These are phyloP conservation scores for Umbelopsis ramanniana DNA, from an alignment of 192 early-diverging fungal species.

Conservation along the genomic window DNA sequence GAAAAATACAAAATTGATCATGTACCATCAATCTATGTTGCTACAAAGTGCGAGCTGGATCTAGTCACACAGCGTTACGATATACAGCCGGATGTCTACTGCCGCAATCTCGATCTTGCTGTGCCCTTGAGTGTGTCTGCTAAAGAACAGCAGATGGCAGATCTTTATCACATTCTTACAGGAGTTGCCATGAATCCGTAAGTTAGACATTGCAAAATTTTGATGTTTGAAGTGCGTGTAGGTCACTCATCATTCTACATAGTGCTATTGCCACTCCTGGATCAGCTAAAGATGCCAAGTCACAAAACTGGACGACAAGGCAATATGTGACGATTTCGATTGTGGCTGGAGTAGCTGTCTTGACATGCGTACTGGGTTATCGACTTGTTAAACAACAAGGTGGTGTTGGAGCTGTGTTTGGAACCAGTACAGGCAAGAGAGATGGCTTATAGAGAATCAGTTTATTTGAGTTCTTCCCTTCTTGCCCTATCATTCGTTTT, in stretches of 20 bases:
- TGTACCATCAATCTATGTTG: conserved; percentile 90
- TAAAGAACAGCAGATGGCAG: conserved; percentile 82
- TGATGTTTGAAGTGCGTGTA: not conserved
- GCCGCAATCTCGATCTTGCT: conserved; percentile 79
- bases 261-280: conserved; percentile 41
- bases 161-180: conserved; percentile 86
- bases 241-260: not conserved
- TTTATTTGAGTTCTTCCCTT: not conserved
- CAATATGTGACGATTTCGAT: conserved; percentile 35
- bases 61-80: conserved; percentile 77
- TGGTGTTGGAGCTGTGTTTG: conserved; percentile 1
- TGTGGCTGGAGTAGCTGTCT: conserved; percentile 32
- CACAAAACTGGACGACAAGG: conserved; percentile 30
- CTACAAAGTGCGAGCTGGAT: conserved; percentile 94
- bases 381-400: conserved; percentile 40
- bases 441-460: conserved; percentile 7
- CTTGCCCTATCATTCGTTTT: not conserved
- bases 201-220: conserved; percentile 32
- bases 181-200: conserved; percentile 84
- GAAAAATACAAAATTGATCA: conserved; percentile 83
- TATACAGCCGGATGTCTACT: conserved; percentile 93
- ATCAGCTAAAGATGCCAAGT: conserved; percentile 33
- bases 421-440: not conserved
- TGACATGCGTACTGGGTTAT: conserved; percentile 39
- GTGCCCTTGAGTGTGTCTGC: conserved; percentile 93